Conservation (phyloP, 257 asterid species). For the Paraleonurus japonicus region DNA sequence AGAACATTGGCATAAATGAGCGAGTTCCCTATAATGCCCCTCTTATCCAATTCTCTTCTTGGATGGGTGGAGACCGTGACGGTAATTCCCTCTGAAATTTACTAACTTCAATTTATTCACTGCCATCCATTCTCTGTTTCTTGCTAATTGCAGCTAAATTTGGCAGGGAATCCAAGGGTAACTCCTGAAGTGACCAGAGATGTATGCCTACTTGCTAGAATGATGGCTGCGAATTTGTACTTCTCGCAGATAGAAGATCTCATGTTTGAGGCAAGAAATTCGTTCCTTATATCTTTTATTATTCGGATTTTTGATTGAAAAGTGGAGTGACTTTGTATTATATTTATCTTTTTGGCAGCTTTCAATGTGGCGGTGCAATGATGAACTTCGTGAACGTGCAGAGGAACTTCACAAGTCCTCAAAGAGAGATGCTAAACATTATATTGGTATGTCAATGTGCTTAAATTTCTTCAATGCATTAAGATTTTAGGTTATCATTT, state of each 20-base stretch:
- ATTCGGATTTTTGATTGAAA: background rate
- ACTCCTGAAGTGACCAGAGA: conserved; percentile 94
- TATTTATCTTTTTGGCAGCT: conserved; percentile 43
- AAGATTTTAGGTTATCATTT: background rate
- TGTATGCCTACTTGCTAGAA: conserved; percentile 82
- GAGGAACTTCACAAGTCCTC: conserved; percentile 65
- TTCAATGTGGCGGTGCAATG: conserved; percentile 95
- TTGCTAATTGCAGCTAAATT: background rate
- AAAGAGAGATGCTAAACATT: conserved; percentile 78
- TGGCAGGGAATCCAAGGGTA: conserved; percentile 82
- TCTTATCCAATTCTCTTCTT: conserved; percentile 81
- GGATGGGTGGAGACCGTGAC: conserved; percentile 99
- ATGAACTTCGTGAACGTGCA: conserved; percentile 73
- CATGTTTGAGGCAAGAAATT: conserved; percentile 68
- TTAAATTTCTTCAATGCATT: background rate
- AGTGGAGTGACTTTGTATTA: background rate
- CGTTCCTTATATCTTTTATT: background rate
- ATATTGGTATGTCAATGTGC: conserved; percentile 68
- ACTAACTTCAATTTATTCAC: background rate
- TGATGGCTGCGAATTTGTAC: conserved; percentile 94
- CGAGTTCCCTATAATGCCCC: conserved; percentile 88
- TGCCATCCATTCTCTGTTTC: background rate
- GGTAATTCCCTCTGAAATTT: conserved; percentile 40
- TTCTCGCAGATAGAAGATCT: conserved; percentile 84
- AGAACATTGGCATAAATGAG: conserved; percentile 78